Percentiles rank a stretch among this genome's conserved stretches.
Evolutionary conservation across 2,329 filamentous ascomycete species (phyloP).

Genomic region (Fusarium scirpi): DNA sequence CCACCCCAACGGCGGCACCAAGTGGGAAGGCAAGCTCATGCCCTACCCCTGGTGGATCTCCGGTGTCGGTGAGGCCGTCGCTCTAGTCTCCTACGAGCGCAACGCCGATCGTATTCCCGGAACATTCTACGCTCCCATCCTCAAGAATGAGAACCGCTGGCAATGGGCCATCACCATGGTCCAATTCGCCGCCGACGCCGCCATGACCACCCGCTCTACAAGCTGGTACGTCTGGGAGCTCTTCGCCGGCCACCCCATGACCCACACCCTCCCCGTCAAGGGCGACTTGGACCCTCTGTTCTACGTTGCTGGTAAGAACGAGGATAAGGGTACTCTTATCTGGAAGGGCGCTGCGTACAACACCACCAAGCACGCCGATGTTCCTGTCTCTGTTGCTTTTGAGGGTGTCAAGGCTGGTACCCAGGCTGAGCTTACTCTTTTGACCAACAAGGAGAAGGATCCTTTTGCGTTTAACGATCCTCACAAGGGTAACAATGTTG

Average conservation of each 20-base stretch:
- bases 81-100: constrained; percentile 72
- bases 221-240: constrained; percentile 65
- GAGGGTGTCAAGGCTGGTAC: constrained; percentile 57
- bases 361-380: constrained; percentile 57
- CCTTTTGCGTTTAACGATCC: constrained; percentile 60
- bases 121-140: constrained; percentile 63
- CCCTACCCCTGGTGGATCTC: constrained; percentile 66
- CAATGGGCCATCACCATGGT: constrained; percentile 65
- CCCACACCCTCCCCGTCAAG: constrained; percentile 59
- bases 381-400: constrained; percentile 61
- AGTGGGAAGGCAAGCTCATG: constrained; percentile 59
- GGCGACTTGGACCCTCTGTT: constrained; percentile 60
- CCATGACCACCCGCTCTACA: constrained; percentile 62
- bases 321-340: constrained; percentile 55
- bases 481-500: constrained; percentile 61
- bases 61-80: constrained; percentile 74
- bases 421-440: constrained; percentile 58
- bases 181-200: constrained; percentile 61
- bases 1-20: constrained; percentile 64
- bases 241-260: constrained; percentile 60
- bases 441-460: constrained; percentile 56
- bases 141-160: constrained; percentile 64
- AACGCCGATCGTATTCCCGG: constrained; percentile 70
- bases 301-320: constrained; percentile 62
- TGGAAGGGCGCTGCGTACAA: constrained; percentile 68